Percentiles rank a stretch among this genome's conserved stretches.
Conservation (phyloP, 2,329 filamentous ascomycete genomes). For the Epichloe festucae region DNA sequence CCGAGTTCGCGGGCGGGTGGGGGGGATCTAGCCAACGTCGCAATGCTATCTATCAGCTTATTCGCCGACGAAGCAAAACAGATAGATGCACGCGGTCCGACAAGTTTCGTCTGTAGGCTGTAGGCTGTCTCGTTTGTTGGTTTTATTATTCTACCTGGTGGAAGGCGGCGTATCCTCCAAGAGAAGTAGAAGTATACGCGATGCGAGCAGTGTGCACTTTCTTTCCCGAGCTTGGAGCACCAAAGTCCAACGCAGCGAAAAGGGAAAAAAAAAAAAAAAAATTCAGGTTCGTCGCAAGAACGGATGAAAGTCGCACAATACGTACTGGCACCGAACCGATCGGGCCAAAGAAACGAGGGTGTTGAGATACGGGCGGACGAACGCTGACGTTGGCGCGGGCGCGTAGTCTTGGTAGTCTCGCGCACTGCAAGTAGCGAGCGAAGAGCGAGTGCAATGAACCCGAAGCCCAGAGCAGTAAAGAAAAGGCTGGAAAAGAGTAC, state of each 20-base stretch:
- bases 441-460: background rate
- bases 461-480: background rate
- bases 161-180: too few relatives aligned
- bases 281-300: background rate
- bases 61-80: background rate
- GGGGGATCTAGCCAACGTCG: background rate
- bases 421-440: background rate
- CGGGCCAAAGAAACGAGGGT: background rate
- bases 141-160: too few relatives aligned
- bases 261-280: too few relatives aligned
- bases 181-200: background rate
- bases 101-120: background rate
- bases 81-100: background rate
- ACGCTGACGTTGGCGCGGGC: background rate
- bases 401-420: background rate
- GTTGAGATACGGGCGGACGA: background rate
- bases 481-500: background rate
- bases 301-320: background rate
- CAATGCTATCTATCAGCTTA: background rate
- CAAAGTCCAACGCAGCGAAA: background rate
- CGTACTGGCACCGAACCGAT: background rate
- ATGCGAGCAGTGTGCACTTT: background rate
- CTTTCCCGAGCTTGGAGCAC: background rate
- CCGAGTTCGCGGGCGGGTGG: background rate
- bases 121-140: too few relatives aligned